Base-by-base conservation (phyloP, 2,329 filamentous ascomycete species). In the Dryadomyces sulphureus region DNA sequence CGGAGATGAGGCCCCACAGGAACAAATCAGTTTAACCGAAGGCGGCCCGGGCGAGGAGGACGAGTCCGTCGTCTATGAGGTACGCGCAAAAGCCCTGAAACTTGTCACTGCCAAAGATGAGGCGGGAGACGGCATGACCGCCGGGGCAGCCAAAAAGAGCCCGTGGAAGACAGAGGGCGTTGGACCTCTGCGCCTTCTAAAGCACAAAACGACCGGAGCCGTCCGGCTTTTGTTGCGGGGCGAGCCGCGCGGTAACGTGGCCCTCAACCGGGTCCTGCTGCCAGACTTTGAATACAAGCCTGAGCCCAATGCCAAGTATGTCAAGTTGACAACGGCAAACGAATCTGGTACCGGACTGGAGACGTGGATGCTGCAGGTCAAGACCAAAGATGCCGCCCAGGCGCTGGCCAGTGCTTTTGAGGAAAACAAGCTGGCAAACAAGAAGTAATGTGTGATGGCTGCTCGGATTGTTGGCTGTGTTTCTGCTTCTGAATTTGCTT, bases 231-330 rank as follows among this genome's bases (percentile, higher is more conserved):
- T 93, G 19, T 64, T 89, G 50, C 77, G 86, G 43, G 76, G 77
- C n/a, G 82, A 88, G 52, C 84, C 84, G 0, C 73, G 79, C 51
- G 86, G 86, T 16, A 75, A 81, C 35, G 68, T 90, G 41, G 73
- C 82, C 4, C 65, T 93, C 55, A 93, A 93, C 63, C 75, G 80
- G 54, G 62, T 68, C 19, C 61, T 89, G 42, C 62, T 85, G 30
- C 65, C 75, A 2, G 65, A 70, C n/a, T 62, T 79, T 45, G 67
- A 68, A 5, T 89, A 88, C 65, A 74, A 73, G 55, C 65, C 70
- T 7, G 69, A 72, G 24, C 66, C 67, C 11, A 58, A 56, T 22
- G 68, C 59, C 41, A 83, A 80, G 61, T 78, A 74, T 49, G 65
- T 82, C 48, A 77, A 73, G 57, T 54, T 81, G 48, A 67, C 68